Evolutionary conservation across 345 rosid genomes (phyloP), one percentile per base, ranked within the genome.

Genomic region (Eutrema japonicum): DNA sequence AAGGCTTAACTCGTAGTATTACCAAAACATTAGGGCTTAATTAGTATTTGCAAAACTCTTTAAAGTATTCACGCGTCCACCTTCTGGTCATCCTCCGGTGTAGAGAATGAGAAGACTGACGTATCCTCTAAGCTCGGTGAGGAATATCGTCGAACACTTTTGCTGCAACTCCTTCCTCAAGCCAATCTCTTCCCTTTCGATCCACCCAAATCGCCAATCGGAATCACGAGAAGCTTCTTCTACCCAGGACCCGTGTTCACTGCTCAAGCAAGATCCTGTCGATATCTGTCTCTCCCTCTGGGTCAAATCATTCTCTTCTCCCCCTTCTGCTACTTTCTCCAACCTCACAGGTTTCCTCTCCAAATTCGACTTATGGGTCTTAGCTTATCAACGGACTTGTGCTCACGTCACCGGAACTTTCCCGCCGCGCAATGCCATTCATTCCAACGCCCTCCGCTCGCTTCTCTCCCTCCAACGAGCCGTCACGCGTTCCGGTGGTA

Each of bases 291-390:
- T 85, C 51, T 88, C 93, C 4, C 76, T 95, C 9, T 95, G 99
- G 99, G 86, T 92, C 83, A 95, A 95, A 72, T 83, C 97, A 60
- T 95, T 87, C 88, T 87, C 99, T 12, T 86, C 90, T 1, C 88
- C 88, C 0, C 90, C 88, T 0, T 46, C 80, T 49, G 49, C 83
- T 55, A 79, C 83, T 12, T 89, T 89, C 71, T 80, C 87, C 0
- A 87, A 95, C 75, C 86, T 95, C 80, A 84, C 92, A 0, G 97
- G 97, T 68, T 95, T 88, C 75, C 88, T 95, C 78, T 83, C 91
- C 14, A 90, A 95, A 73, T 86, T 92, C 71, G 99, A 91, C 71
- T 86, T 95, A 51, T 92, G 99, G 96, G 84, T 90, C 77, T 80
- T 90, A 64, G 99, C 97, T 36, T 95, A 92, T 80, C 97, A 95